Evolutionary conservation across 1,284 basidiomycete genomes (phyloP), one percentile per base, ranked within the genome.

Genomic region (Ganoderma lucidum): DNA sequence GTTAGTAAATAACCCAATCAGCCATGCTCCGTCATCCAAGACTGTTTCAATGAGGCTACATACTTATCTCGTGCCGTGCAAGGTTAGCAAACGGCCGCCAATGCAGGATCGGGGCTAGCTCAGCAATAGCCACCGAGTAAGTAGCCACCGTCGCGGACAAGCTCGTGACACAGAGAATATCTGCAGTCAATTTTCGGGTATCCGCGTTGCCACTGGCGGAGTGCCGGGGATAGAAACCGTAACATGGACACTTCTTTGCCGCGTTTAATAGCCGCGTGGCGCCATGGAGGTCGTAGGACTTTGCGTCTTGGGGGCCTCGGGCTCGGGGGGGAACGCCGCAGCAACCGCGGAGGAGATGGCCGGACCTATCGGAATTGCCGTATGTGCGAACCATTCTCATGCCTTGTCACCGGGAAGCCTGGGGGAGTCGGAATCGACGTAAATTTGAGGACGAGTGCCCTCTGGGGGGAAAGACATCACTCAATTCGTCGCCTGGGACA

Each of bases 341-440:
- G 59, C 59, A 61, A 42, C 35, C 32, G 32, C 56, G 14, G 41
- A 10, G 41, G 39, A 30, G 5, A 23, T 32, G 37, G 66, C 19
- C 65, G 65, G 59, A 62, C 23, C 45, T 51, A 66, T 62, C 65
- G 59, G 65, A 53, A 42, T 37, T 51, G 64, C 44, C 44, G 58
- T 55, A 62, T 56, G 17, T 14, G 42, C 41, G 60, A 35, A 32
- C 41, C 23, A 8, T 61, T 61, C 41, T 61, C 59, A 61, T 61
- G 59, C 23, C n/a, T 42, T 61, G 59, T 61, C 59, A 59, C 30
- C 35, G 30, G 53, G 48, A 53, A 28, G 48, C 48, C 35, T 35
- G 35, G 35, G 35, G 35, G 35, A 35, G 35, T 35, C 48, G 45
- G n/a, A 48, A 15, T 58, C 55, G 55, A 32, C 12, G 37, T 12